Evolutionary conservation across 441 rosid genomes (phyloP).

Genomic region (Croton laevigatus): DNA sequence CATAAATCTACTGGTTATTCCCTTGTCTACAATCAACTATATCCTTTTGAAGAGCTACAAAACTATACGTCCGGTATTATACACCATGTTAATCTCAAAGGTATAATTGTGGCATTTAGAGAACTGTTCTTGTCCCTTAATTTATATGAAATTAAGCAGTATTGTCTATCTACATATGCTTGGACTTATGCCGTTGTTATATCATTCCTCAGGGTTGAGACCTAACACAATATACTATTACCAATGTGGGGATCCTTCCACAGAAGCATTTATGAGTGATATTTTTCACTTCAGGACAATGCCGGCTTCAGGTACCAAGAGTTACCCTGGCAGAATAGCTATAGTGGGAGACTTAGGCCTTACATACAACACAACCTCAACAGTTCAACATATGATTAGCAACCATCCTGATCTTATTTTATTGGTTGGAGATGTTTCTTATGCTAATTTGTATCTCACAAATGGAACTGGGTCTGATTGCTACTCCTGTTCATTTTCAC

Average conservation of each 20-base stretch:
- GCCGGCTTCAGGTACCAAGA: slow-evolving; percentile 54
- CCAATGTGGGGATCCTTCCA: slow-evolving; percentile 72
- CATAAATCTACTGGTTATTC: slow-evolving; percentile 39
- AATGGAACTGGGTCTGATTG: slow-evolving; percentile 62
- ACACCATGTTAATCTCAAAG: slow-evolving; percentile 55
- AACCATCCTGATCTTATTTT: slow-evolving; percentile 75
- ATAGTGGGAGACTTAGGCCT: slow-evolving; percentile 79
- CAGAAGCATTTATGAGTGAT: slow-evolving; percentile 51
- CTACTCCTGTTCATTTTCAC: slow-evolving; percentile 40
- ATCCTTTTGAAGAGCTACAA: slow-evolving; percentile 50
- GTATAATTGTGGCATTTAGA: slow-evolving; percentile 24
- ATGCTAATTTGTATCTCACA: slow-evolving; percentile 69
- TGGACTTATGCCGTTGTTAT: not conserved
- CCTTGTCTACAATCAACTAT: slow-evolving; percentile 50
- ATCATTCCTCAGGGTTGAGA: slow-evolving; percentile 45
- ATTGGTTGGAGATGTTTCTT: slow-evolving; percentile 66
- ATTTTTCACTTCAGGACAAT: slow-evolving; percentile 59
- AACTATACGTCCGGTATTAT: slow-evolving; percentile 65
- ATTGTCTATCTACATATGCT: not conserved
- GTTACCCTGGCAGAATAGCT: slow-evolving; percentile 57
- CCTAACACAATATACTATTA: slow-evolving; percentile 55
- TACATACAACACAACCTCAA: slow-evolving; percentile 64
- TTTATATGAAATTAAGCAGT: not conserved
- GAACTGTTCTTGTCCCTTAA: not conserved
- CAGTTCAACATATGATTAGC: slow-evolving; percentile 42